A percentile compares a stretch with the other conserved stretches of the same genome.
phyloP scores from a whole-genome alignment of 225 moss, liverwort and hornwort genomes.

The Asterella californica region DNA sequence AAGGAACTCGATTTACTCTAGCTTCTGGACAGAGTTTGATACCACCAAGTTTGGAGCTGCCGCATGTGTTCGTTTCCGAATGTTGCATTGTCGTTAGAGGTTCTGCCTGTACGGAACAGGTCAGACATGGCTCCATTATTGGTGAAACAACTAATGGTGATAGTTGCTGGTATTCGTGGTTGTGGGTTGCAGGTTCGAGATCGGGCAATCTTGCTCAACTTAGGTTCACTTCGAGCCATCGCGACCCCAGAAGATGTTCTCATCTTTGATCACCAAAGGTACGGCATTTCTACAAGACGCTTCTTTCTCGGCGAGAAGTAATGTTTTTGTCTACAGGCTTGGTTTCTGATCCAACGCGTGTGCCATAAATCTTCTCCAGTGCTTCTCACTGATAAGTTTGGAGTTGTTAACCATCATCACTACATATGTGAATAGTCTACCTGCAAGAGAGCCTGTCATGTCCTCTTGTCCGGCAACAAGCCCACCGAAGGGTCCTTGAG shows the following conservation, averaged over 20 bases:
- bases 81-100: no score
- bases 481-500: no score
- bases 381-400: not conserved
- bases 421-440: no score
- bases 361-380: not conserved
- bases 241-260: constrained; percentile 87
- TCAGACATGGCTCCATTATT: not conserved
- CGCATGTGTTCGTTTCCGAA: no score
- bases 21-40: no score
- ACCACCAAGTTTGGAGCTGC: no score
- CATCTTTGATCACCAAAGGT: constrained; percentile 83
- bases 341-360: not conserved
- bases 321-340: not conserved
- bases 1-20: no score
- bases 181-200: constrained; percentile 64
- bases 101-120: no score
- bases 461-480: no score
- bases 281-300: not conserved
- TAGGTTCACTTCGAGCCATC: constrained; percentile 86
- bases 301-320: not conserved
- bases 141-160: not conserved
- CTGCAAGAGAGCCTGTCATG: no score
- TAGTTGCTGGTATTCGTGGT: not conserved
- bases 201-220: constrained; percentile 84
- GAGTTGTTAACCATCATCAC: no score